Conservation (phyloP, 31 red algal species). For the Asparagopsis taxiformis region DNA sequence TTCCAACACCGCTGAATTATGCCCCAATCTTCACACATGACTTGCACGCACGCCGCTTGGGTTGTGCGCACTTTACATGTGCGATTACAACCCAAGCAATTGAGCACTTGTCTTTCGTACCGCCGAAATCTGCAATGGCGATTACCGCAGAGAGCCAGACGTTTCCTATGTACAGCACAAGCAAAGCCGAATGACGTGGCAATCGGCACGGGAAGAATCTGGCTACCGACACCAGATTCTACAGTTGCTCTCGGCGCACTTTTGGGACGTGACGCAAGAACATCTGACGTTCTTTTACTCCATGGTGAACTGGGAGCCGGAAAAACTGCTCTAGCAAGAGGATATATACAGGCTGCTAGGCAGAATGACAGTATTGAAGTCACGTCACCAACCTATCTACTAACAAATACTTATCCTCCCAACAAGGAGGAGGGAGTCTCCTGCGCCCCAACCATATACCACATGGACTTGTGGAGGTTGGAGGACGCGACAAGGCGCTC, state of each 20-base stretch:
- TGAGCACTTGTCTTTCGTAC: too few species aligned
- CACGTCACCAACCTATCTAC: conserved; percentile 89
- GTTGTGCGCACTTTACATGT: too few species aligned
- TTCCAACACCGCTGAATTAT: too few species aligned
- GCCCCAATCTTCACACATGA: too few species aligned
- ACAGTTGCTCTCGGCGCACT: conserved; percentile 50
- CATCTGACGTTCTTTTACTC: conserved; percentile 76
- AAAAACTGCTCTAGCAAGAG: conserved; percentile 83
- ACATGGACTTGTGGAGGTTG: conserved; percentile 92
- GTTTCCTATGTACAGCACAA: background rate
- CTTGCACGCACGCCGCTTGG: too few species aligned
- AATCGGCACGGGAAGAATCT: background rate
- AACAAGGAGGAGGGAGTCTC: background rate
- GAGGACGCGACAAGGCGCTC: conserved; percentile 37
- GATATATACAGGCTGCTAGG: conserved; percentile 63
- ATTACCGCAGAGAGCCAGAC: background rate
- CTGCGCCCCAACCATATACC: conserved; percentile 51
- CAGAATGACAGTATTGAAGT: conserved; percentile 37
- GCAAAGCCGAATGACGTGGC: background rate
- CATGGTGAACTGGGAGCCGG: conserved; percentile 74
- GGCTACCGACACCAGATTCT: conserved; percentile 17
- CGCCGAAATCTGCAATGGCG: too few species aligned
- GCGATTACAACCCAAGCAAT: too few species aligned
- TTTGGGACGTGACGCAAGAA: conserved; percentile 34
- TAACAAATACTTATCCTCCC: conserved; percentile 67